Percentiles rank a stretch among this genome's conserved stretches.
Conservation (phyloP, 192 early-diverging fungal genomes). For the Piromyces sp. region DNA sequence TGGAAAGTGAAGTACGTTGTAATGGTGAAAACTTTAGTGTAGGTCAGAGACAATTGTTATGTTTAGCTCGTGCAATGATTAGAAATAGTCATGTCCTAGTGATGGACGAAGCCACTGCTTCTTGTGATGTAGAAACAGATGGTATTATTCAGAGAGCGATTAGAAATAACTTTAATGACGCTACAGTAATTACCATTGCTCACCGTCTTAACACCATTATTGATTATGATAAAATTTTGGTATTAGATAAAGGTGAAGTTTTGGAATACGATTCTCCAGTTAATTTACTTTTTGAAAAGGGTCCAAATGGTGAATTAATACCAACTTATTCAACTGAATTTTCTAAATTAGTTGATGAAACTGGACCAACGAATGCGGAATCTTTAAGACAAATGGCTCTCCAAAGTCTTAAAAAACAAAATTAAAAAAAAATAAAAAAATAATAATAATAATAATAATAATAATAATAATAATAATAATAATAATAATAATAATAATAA, state of each 20-base stretch:
- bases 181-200: constrained; percentile 1
- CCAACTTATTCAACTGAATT: constrained; percentile 7
- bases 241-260: constrained; percentile 55
- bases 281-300: too few relatives aligned
- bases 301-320: too few relatives aligned
- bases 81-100: constrained; percentile 7
- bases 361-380: constrained; percentile 36
- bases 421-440: too few relatives aligned
- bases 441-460: too few relatives aligned
- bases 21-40: constrained; percentile 71
- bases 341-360: constrained; percentile 43
- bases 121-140: constrained; percentile 23
- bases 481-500: too few relatives aligned
- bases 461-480: too few relatives aligned
- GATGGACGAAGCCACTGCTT: not conserved
- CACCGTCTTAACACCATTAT: constrained; percentile 20
- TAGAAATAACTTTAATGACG: constrained; percentile 11
- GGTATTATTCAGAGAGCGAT: constrained; percentile 51
- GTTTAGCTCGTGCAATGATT: constrained; percentile 26
- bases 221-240: constrained; percentile 62
- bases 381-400: constrained; percentile 13
- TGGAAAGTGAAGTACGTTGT: too few relatives aligned
- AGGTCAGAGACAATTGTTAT: constrained; percentile 59
- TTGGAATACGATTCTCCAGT: constrained; percentile 21
- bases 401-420: too few relatives aligned